Percentiles rank a stretch among this genome's conserved stretches.
Conservation (phyloP, 1,139 yeast species). For the Pichia terricola region DNA sequence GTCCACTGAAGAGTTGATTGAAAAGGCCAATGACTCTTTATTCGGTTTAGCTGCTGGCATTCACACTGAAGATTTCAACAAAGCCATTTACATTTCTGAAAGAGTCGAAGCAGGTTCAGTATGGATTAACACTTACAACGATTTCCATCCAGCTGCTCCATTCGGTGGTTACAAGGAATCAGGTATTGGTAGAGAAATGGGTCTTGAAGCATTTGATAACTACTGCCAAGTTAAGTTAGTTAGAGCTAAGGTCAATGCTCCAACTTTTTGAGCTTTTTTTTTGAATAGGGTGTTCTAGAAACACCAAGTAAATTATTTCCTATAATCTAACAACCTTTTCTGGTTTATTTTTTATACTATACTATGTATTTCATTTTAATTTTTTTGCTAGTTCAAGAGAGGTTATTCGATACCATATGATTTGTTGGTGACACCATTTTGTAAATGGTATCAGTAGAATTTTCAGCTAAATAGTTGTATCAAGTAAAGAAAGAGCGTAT, state of each 20-base stretch:
- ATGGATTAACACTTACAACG: constrained; percentile 79
- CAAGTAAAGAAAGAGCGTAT: no score
- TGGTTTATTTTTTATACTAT: no score
- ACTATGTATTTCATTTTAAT: no score
- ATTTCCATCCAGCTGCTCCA: constrained; percentile 69
- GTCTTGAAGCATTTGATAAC: constrained; percentile 73
- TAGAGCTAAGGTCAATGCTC: constrained; percentile 32
- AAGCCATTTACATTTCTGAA: constrained; percentile 55
- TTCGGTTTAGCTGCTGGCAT: constrained; percentile 85
- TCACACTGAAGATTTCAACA: constrained; percentile 55
- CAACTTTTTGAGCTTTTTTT: constrained; percentile 4
- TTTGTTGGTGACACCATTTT: no score
- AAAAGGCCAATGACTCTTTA: constrained; percentile 60
- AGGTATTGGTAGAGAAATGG: constrained; percentile 92
- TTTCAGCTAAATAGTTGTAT: no score
- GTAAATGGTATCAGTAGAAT: no score
- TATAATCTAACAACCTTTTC: no score
- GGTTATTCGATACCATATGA: no score
- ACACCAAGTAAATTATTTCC: no score
- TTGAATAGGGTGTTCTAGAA: no score
- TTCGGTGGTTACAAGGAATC: constrained; percentile 82
- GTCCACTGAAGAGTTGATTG: constrained; percentile 61
- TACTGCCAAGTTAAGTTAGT: constrained; percentile 79
- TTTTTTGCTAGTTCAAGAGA: no score
- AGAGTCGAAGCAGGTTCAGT: constrained; percentile 71